Evolutionary conservation across 805 yeast genomes (phyloP).

Genomic region (Cephaloascus fragrans): DNA sequence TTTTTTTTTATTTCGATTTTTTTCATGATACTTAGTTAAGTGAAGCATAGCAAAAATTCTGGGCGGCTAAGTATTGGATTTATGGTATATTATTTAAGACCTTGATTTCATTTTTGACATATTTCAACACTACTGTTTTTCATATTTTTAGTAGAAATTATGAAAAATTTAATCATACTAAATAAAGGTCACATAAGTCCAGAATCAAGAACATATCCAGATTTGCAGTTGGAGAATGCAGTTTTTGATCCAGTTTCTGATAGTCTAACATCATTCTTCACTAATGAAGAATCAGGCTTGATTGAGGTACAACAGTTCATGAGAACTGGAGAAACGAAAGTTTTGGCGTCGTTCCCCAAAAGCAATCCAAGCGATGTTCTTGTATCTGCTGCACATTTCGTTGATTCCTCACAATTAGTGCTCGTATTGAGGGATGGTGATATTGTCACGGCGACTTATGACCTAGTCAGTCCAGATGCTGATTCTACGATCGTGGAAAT

Average conservation of each 20-base stretch:
- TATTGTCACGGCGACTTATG: constrained; percentile 57
- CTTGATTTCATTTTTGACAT: no score
- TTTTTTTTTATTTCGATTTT: no score
- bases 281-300: constrained; percentile 39
- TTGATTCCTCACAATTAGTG: constrained; percentile 56
- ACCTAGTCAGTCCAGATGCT: constrained; percentile 32
- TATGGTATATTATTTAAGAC: no score
- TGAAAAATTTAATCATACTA: constrained; percentile 41
- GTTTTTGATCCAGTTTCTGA: constrained; percentile 69
- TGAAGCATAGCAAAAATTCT: no score
- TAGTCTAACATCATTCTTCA: constrained; percentile 56
- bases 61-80: no score
- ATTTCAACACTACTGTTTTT: no score
- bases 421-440: constrained; percentile 72
- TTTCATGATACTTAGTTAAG: no score
- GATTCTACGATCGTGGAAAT: constrained; percentile 57
- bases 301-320: constrained; percentile 71
- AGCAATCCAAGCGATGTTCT: constrained; percentile 23
- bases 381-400: constrained; percentile 55
- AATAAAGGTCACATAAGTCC: constrained; percentile 46
- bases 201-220: constrained; percentile 54
- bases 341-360: constrained; percentile 54
- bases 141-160: no score
- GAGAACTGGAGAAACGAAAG: constrained; percentile 48
- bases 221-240: constrained; percentile 36